These are phyloP conservation scores for Aspergillus awamori DNA, from an alignment of 2,329 filamentous ascomycete genomes.

Conservation along the genomic window DNA sequence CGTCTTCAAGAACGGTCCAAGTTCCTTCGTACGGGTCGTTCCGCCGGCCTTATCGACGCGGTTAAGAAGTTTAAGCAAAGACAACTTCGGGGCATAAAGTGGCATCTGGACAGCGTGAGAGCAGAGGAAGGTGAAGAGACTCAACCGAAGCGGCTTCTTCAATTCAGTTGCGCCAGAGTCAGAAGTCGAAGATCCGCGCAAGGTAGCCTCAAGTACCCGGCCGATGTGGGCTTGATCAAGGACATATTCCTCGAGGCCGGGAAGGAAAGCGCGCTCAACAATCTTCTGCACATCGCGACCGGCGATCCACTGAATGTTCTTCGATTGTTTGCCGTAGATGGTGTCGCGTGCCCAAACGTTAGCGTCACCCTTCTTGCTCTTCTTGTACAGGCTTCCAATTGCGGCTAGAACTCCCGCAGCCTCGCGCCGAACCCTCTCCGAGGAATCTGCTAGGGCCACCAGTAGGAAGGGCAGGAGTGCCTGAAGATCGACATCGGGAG, in stretches of 20 bases:
- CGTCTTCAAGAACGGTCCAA: slow-evolving; percentile 73
- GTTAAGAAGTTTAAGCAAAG: slow-evolving; percentile 72
- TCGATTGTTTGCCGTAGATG: slow-evolving; percentile 64
- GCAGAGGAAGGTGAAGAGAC: slow-evolving; percentile 71
- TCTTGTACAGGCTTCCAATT: slow-evolving; percentile 56
- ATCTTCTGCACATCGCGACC: slow-evolving; percentile 62
- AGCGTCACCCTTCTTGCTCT: slow-evolving; percentile 47
- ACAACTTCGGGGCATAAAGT: slow-evolving; percentile 67
- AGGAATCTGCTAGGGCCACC: slow-evolving; percentile 72
- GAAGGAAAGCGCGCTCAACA: slow-evolving; percentile 68
- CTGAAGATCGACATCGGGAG: slow-evolving; percentile 68
- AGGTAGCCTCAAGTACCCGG: slow-evolving; percentile 61
- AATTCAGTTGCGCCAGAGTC: slow-evolving; percentile 55
- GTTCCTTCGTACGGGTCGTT: slow-evolving; percentile 70
- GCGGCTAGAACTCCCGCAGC: slow-evolving; percentile 68
- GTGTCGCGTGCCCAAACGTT: slow-evolving; percentile 62
- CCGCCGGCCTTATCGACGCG: slow-evolving; percentile 71
- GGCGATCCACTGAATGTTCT: slow-evolving; percentile 60
- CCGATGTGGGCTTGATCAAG: slow-evolving; percentile 74
- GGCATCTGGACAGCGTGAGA: slow-evolving; percentile 73
- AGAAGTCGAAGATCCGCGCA: slow-evolving; percentile 55
- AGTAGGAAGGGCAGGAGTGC: slow-evolving; percentile 80
- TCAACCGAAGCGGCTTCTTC: slow-evolving; percentile 65
- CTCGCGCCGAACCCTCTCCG: slow-evolving; percentile 73
- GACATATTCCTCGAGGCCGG: slow-evolving; percentile 80